Evolutionary conservation across 768 basidiomycete species (phyloP), one percentile per base, ranked within the genome.

Genomic region (Suillus clintonianus): DNA sequence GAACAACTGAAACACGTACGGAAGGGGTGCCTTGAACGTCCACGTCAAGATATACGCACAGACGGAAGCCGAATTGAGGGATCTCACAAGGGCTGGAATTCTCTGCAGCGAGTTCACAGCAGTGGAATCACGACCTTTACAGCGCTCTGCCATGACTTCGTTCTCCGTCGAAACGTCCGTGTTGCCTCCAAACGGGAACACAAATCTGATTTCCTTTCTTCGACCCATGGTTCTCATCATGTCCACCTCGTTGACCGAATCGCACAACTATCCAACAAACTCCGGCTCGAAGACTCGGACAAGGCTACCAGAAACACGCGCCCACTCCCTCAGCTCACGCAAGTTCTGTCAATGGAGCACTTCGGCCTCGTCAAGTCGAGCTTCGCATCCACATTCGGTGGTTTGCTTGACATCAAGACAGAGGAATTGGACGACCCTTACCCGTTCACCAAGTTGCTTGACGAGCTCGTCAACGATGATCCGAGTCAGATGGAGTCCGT

Each of bases 51-150:
- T 43, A 62, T 75, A 7, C 48, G 34, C 0, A 64, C 70, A 0
- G 71, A 77, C 45, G 69, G 76, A 0, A 75, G 72, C 11, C 69
- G 65, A 2, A 75, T 77, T 11, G 70, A 77, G 37, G 72, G 70
- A 0, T 68, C 61, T 3, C 75, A 77, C 61, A 76, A 75, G 37
- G 70, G 64, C 0, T 76, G 72, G 74, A 76, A 76, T 36, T 32
- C 57, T 2, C 24, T 76, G 0, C 64, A 68, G 48, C 60, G 68
- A 0, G 54, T 67, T 0, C 59, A 65, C n/a, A 67, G 74, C 0
- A 70, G 72, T 34, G 72, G 76, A 0, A 51, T 77, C 0, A 65
- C 59, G 10, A 59, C 67, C 9, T 59, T 76, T 5, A 19, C 50
- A 0, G 41, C 60, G 0, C 69, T 75, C 0, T 19, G 62, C 2